Evolutionary conservation across 2,329 filamentous ascomycete genomes (phyloP).

Genomic region (Clonostachys rhizophaga): DNA sequence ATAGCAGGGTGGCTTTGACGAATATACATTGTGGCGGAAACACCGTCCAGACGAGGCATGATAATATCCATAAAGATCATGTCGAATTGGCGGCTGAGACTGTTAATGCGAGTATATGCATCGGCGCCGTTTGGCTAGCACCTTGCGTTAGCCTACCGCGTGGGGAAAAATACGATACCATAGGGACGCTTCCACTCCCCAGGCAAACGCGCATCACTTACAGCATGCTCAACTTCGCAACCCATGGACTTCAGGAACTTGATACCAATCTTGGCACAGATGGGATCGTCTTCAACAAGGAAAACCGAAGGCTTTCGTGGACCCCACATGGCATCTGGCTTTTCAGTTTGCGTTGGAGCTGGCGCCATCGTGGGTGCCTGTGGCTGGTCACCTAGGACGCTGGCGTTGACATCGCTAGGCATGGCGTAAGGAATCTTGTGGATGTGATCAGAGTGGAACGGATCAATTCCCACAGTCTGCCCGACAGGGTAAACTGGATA

Average conservation of each 20-base stretch:
- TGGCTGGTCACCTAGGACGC: conserved; percentile 31
- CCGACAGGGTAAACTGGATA: conserved; percentile 87
- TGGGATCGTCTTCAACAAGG: conserved; percentile 79
- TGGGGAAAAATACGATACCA: not conserved
- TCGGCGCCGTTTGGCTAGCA: conserved; percentile 69
- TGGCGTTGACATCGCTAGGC: conserved; percentile 48
- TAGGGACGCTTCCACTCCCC: not conserved
- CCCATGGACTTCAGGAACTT: conserved; percentile 64
- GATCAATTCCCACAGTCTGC: conserved; percentile 86
- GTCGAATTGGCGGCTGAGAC: conserved; percentile 44
- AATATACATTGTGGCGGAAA: conserved; percentile 91
- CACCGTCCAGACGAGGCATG: conserved; percentile 93
- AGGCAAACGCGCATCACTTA: conserved; percentile 30
- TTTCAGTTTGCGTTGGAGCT: conserved; percentile 16
- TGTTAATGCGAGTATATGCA: conserved; percentile 78
- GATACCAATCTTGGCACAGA: conserved; percentile 62
- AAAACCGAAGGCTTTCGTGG: conserved; percentile 71
- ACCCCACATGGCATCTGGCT: conserved; percentile 47
- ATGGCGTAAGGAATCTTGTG: conserved; percentile 86
- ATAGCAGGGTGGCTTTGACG: conserved; percentile 77
- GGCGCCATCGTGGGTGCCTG: conserved; percentile 20
- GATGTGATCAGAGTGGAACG: conserved; percentile 90
- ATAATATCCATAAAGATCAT: conserved; percentile 90
- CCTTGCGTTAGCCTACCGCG: conserved; percentile 5
- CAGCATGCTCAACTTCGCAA: conserved; percentile 63